Evolutionary conservation across 176 grass and related monocot genomes (phyloP), one percentile per base, ranked within the genome.

Genomic region (Thalia dealbata): DNA sequence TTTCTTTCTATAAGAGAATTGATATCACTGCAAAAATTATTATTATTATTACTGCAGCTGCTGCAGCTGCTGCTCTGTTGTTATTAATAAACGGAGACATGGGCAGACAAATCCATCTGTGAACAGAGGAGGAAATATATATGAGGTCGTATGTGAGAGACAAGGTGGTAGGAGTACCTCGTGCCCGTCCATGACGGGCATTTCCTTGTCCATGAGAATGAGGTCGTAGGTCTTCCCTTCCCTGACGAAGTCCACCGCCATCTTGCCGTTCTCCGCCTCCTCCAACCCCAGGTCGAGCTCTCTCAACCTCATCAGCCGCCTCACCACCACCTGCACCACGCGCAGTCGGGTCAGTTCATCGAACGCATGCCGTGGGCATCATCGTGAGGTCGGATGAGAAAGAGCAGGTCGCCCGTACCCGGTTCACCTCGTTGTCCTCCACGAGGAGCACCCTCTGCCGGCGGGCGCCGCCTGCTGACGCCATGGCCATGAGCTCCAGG

Each of bases 171-270:
- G n/a, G n/a, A n/a, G 32, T 38, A 92, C 90, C 84, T 92, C 90
- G 77, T 72, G 86, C 0, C 86, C 90, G 68, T 92, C 79, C 86
- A 89, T 82, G 72, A 73, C 70, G 2, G 90, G 81, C 90, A 89
- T 87, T 58, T 85, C 72, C 48, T 55, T 52, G 79, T 93, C 90
- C 73, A 83, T 73, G 69, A 93, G 64, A 71, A 93, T 82, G 78
- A 93, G 90, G 24, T 89, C 73, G 55, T 75, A 75, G 14, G 73
- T 9, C 38, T 21, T 75, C 7, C 73, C 73, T 45, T 45, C 16
- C 54, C n/a, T 61, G n/a, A 75, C 16, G 55, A 61, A 44, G 1
- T 75, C 73, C 73, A 75, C 73, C 2, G 73, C 73, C 56, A 44
- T 35, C 22, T 61, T 61, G 21, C 73, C 73, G n/a, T 75, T 75